Percentiles rank a stretch among this genome's conserved stretches.
Conservation (phyloP, 2,329 filamentous ascomycete species). For the Fusarium fracticaudum region DNA sequence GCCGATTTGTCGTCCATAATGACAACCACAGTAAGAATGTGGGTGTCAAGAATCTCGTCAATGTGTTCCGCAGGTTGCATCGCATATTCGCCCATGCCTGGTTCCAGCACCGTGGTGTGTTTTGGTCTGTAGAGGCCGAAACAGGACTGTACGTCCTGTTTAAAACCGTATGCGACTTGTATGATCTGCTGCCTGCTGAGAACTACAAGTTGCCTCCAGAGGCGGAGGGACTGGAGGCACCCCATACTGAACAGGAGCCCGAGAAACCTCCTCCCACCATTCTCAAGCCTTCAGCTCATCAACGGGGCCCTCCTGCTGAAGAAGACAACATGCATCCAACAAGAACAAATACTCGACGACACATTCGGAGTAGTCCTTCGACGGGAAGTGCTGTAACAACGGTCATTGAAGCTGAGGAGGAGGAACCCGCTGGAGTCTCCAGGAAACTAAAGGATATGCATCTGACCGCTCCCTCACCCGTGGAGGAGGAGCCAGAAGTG, state of each 20-base stretch:
- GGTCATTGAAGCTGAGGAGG: slow-evolving; percentile 84
- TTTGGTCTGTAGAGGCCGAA: slow-evolving; percentile 91
- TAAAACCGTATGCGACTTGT: slow-evolving; percentile 95
- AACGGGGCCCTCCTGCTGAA: slow-evolving; percentile 47
- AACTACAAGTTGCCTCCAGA: slow-evolving; percentile 96
- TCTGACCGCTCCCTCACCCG: slow-evolving; percentile 64
- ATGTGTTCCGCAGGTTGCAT: slow-evolving; percentile 93
- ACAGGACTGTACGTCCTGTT: slow-evolving; percentile 97
- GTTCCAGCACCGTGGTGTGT: slow-evolving; percentile 96
- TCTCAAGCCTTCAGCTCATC: slow-evolving; percentile 48
- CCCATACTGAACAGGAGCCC: slow-evolving; percentile 53
- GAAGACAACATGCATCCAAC: slow-evolving; percentile 64
- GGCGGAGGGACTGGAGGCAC: slow-evolving; percentile 81
- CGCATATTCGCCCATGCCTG: slow-evolving; percentile 98
- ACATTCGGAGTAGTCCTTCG: slow-evolving; percentile 82
- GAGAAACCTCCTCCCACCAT: slow-evolving; percentile 49
- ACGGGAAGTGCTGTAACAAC: slow-evolving; percentile 82
- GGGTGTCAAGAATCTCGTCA: slow-evolving; percentile 86
- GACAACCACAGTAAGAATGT: slow-evolving; percentile 68
- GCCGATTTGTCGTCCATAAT: slow-evolving; percentile 71
- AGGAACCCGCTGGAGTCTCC: slow-evolving; percentile 64
- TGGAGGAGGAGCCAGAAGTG: slow-evolving; percentile 61
- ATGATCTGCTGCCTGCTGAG: slow-evolving; percentile 87
- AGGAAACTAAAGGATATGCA: slow-evolving; percentile 58
- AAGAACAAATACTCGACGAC: slow-evolving; percentile 79